Base-by-base conservation (phyloP, 768 basidiomycete genomes). In the Mycena filopes region DNA sequence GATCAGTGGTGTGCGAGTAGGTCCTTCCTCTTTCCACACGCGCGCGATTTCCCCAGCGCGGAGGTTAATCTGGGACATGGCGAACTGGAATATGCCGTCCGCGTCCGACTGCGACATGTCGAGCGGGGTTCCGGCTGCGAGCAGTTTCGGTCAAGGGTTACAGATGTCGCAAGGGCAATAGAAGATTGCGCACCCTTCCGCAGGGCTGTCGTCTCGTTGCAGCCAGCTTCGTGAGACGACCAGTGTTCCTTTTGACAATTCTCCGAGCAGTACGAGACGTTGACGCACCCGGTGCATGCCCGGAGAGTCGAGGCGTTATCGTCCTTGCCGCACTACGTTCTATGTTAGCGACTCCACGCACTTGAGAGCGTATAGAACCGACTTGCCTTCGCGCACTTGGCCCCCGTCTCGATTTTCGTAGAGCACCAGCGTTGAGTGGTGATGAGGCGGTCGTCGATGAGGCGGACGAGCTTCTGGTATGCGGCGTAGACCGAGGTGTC, bases 11-110 rank as follows among this genome's bases (percentile, higher is more conserved):
- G 46, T 59, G 28, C 47, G 57, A 23, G 38, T 25, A 20, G 57
- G 57, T 12, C 25, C 25, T n/a, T 59, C 57, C n/a, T 33, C 56
- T 47, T 42, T 38, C 57, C 57, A 59, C 11, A 59, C 38, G 57
- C 57, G 57, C 20, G 25, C 57, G 20, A 59, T 59, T 25, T 59
- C 57, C 26, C 36, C 57, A 25, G 38, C 36, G 38, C 42, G 16
- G 4, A 8, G 25, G 25, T 50, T 29, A 25, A 59, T 38, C 13
- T 49, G 47, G 16, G 38, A 25, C 47, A 59, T 49, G 18, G 46
- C 26, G 26, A 59, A 20, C 40, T 49, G 36, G 21, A 13, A n/a
- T 4, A 50, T 23, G 48, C 40, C 48, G 10, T n/a, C 47, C 1
- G 13, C 25, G 36, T 59, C 38, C 6, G 38, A 25, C 15, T 1